Base-by-base conservation (phyloP, 805 yeast genomes). In the Cyberlindnera mrakii region DNA sequence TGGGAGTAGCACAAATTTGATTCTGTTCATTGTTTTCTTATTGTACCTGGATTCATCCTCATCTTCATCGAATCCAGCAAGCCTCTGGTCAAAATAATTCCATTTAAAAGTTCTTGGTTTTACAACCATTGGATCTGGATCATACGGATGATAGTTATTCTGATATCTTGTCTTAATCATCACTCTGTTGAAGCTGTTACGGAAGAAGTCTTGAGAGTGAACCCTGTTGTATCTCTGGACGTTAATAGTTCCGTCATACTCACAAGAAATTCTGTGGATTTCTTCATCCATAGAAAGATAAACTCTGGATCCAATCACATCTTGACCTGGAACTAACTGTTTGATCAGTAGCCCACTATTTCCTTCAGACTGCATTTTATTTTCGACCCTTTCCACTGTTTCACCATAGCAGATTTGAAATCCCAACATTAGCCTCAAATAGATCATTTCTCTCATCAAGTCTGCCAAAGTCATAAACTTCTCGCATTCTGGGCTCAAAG, bases 61-160 rank as follows among this genome's bases (percentile, higher is more conserved):
- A 23, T 83, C 76, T 50, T 88, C 96, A 25, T 83, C 89, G 58
- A 82, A 85, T 3, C 99, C 99, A 0, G 97, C 96, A n/a, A 90
- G 62, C 19, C 77, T 76, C 56, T 88, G 96, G 65, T 93, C 99
- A 51, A 90, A 71, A 48, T 81, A 84, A 53, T 90, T 90, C 99
- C 99, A 93, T 48, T 90, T 89, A 48, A 78, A 75, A 13, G 69
- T 66, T 35, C 74, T 63, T 3, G 82, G 74, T 30, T 72, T 73
- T 14, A 71, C 71, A 35, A 74, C 72, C 16, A 76, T 64, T 3
- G 80, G 77, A 46, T 78, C 79, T 6, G 82, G 73, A 43, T 67
- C 70, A 1, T 88, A 72, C 3, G 73, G 67, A 19, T 77, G 66
- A 55, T 82, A 90, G 13, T 68, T 72, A 35, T 75, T 79, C 30